Evolutionary conservation across 768 basidiomycete genomes (phyloP).

Genomic region (Boletales sp.): DNA sequence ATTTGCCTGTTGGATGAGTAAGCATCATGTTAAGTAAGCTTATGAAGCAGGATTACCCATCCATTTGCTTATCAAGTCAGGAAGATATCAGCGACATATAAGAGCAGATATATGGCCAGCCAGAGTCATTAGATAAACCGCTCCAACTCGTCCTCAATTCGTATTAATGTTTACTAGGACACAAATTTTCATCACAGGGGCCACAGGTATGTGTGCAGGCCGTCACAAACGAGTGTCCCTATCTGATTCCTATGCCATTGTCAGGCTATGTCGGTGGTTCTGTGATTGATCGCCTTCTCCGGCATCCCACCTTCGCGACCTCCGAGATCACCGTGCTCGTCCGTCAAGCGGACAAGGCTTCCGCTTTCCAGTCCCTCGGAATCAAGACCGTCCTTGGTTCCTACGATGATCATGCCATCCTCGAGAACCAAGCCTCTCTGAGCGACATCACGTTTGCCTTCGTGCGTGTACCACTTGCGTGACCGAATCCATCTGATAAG

Average conservation of each 20-base stretch:
- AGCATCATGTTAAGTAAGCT: neutral
- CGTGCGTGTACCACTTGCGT: slow-evolving; percentile 21
- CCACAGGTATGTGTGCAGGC: slow-evolving; percentile 10
- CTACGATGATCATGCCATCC: slow-evolving; percentile 37
- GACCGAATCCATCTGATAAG: neutral
- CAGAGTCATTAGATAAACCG: neutral
- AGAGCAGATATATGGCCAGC: neutral
- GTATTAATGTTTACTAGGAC: slow-evolving; percentile 18
- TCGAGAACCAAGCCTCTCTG: slow-evolving; percentile 42
- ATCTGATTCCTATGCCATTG: neutral
- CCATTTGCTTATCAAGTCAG: neutral
- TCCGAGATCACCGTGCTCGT: slow-evolving; percentile 28
- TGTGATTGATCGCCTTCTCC: slow-evolving; percentile 29
- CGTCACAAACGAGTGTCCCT: neutral
- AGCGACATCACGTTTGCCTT: slow-evolving; percentile 42
- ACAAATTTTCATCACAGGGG: slow-evolving; percentile 19
- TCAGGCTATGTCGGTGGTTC: slow-evolving; percentile 35
- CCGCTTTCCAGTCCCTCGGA: slow-evolving; percentile 20
- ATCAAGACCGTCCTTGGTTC: slow-evolving; percentile 39
- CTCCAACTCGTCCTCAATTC: neutral
- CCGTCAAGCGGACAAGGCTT: slow-evolving; percentile 27
- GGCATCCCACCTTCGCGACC: slow-evolving; percentile 17
- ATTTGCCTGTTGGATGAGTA: too few species aligned
- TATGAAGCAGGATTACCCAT: slow-evolving; percentile 10
- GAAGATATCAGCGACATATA: neutral